Base-by-base conservation (phyloP, 2,329 filamentous ascomycete genomes). In the Alternaria rosae region DNA sequence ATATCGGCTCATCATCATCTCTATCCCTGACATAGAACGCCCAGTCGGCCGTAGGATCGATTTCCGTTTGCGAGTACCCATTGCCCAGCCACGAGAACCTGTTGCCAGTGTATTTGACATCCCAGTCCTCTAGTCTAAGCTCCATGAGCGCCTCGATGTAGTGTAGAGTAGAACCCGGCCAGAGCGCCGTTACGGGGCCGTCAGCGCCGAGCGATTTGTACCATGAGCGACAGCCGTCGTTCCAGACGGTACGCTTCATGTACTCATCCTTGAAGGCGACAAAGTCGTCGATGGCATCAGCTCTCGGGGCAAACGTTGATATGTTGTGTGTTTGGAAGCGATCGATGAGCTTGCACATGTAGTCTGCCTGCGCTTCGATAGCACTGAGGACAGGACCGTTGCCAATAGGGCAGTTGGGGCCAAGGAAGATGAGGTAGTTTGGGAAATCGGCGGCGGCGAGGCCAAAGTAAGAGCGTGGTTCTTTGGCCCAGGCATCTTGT, bases 271-370 rank as follows among this genome's bases (percentile, higher is more conserved):
- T 81, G 74, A 81, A 79, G 5, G 76, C 76, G 59, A 83, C 80
- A 71, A 88, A 87, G 62, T 87, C 86, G 11, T 75, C 72, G 8
- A 86, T 82, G 3, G 72, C 83, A 17, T 80, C 79, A 1, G 75
- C 69, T 67, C 84, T 84, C 11, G 85, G 81, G 9, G 79, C 71
- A 17, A 76, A 81, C 5, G 80, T 76, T 6, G 72, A 70, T 57
- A 86, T 82, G 70, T 83, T 80, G 69, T 84, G 77, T 3, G 80
- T 83, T 70, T 85, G 81, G 66, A 81, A 83, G 41, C 83, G 81
- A 72, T 85, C 81, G 60, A 87, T 80, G 41, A 85, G 70, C 64
- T 83, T 82, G 65, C 82, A 79, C 64, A 85, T 81, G 74, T 84
- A 86, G 65, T 86, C 83, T 5, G 81, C 82, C 60, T 84, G 79